phyloP scores from a whole-genome alignment of 169 alveolate genomes.

The Eimeria praecox region DNA sequence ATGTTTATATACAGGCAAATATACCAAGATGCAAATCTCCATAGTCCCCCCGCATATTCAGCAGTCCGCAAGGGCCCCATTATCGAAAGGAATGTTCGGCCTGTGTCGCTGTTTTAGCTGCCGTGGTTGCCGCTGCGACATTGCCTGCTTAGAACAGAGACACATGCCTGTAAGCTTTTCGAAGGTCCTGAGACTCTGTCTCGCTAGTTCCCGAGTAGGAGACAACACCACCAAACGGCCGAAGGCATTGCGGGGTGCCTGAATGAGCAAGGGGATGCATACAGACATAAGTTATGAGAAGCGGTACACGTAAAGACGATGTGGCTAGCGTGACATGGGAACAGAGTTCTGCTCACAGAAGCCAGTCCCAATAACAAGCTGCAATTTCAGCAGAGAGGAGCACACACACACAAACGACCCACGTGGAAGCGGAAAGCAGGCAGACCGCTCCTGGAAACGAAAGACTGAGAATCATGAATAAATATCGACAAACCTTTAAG shows the following conservation, averaged over 20 bases:
- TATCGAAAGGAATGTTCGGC: neutral
- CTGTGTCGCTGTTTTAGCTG: neutral
- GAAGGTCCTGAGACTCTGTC: conserved; percentile 81
- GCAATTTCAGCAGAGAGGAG: neutral
- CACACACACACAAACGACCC: neutral
- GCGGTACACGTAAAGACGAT: neutral
- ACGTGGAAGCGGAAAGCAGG: neutral
- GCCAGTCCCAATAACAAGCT: neutral
- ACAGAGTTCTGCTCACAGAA: no score
- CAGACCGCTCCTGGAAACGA: neutral
- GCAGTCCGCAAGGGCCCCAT: neutral
- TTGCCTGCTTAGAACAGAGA: neutral
- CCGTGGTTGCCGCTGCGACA: neutral
- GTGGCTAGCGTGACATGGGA: neutral
- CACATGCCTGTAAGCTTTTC: conserved; percentile 60
- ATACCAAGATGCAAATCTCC: neutral
- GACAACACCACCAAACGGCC: conserved; percentile 73
- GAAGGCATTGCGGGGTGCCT: conserved; percentile 76
- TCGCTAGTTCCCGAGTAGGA: conserved; percentile 84
- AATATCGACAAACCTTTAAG: conserved; percentile 80
- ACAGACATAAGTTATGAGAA: neutral
- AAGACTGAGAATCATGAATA: neutral
- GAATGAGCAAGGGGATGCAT: neutral
- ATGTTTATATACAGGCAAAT: neutral
- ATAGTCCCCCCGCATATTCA: neutral